Percentiles rank a stretch among this genome's conserved stretches.
Conservation (phyloP, 345 rosid genomes). For the Zanthoxylum bungeanum region DNA sequence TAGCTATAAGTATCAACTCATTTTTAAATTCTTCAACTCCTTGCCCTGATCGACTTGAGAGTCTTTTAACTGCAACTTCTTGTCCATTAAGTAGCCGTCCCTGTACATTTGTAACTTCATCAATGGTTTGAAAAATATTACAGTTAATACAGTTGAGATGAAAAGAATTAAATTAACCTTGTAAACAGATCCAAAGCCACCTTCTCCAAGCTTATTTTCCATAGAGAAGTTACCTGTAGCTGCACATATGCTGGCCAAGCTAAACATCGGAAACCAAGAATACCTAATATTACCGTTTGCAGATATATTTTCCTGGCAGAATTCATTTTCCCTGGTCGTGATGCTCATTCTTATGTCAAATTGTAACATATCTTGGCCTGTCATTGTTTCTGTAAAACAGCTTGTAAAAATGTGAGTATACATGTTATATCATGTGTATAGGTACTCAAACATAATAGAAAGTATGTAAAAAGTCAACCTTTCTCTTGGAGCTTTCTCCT, state of each 20-base stretch:
- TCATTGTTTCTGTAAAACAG: not conserved
- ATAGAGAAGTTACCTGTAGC: slow-evolving; percentile 34
- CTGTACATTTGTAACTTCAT: not conserved
- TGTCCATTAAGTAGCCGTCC: slow-evolving; percentile 27
- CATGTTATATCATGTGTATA: not conserved
- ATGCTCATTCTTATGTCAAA: slow-evolving; percentile 17
- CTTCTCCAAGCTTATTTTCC: slow-evolving; percentile 29
- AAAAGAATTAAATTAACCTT: not conserved
- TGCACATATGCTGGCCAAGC: not conserved
- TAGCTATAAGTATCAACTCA: slow-evolving; percentile 30
- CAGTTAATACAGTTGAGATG: not conserved
- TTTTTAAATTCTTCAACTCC: slow-evolving; percentile 35
- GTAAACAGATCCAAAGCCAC: slow-evolving; percentile 46
- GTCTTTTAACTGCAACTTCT: slow-evolving; percentile 43
- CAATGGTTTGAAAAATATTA: not conserved
- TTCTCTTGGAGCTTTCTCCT: slow-evolving; percentile 6
- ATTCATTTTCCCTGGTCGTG: not conserved
- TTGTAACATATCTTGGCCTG: slow-evolving; percentile 14
- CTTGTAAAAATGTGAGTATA: not conserved
- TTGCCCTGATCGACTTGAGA: slow-evolving; percentile 34
- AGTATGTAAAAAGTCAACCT: not conserved
- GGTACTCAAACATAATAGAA: not conserved
- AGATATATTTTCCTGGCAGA: not conserved
- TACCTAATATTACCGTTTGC: not conserved
- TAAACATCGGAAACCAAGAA: not conserved